phyloP scores from a whole-genome alignment of 2,329 filamentous ascomycete genomes.

The Lasiodiplodia gonubiensis region DNA sequence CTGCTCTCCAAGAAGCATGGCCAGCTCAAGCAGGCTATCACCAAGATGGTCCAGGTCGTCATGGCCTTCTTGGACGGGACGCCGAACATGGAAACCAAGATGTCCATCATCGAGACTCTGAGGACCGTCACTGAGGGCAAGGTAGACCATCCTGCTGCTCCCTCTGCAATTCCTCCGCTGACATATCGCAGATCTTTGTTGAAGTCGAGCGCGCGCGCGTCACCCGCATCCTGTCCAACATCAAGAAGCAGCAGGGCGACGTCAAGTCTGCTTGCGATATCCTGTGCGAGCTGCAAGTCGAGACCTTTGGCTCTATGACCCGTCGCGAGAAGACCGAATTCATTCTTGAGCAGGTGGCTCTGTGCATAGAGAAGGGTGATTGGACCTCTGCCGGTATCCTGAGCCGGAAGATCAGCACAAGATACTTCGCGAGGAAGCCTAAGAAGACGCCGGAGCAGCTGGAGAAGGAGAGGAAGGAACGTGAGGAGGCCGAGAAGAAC shows the following conservation, averaged over 20 bases:
- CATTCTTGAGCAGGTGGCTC: constrained; percentile 89
- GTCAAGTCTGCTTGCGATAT: constrained; percentile 88
- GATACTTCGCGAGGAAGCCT: constrained; percentile 86
- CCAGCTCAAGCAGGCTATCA: constrained; percentile 98
- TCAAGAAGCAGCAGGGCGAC: constrained; percentile 96
- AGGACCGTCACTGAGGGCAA: constrained; percentile 98
- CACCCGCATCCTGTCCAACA: constrained; percentile 92
- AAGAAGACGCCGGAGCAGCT: constrained; percentile 90
- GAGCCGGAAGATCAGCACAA: constrained; percentile 94
- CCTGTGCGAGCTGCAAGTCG: constrained; percentile 95
- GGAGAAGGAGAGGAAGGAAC: constrained; percentile 87
- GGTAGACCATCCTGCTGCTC: constrained; percentile 48
- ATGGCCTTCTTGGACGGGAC: constrained; percentile 90
- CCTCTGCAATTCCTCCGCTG: constrained; percentile 30
- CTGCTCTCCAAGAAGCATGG: constrained; percentile 99
- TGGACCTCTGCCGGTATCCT: constrained; percentile 96
- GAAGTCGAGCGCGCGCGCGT: constrained; percentile 97
- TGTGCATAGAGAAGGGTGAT: constrained; percentile 94
- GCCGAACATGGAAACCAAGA: constrained; percentile 83
- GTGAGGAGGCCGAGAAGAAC: constrained; percentile 81
- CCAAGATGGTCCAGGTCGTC: constrained; percentile 97
- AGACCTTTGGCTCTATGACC: constrained; percentile 98
- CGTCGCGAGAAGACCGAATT: constrained; percentile 98
- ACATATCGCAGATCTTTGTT: constrained; percentile 79
- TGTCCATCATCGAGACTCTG: constrained; percentile 92